These are phyloP conservation scores for Clavulina sp. DNA, from an alignment of 768 basidiomycete species.

Conservation along the genomic window DNA sequence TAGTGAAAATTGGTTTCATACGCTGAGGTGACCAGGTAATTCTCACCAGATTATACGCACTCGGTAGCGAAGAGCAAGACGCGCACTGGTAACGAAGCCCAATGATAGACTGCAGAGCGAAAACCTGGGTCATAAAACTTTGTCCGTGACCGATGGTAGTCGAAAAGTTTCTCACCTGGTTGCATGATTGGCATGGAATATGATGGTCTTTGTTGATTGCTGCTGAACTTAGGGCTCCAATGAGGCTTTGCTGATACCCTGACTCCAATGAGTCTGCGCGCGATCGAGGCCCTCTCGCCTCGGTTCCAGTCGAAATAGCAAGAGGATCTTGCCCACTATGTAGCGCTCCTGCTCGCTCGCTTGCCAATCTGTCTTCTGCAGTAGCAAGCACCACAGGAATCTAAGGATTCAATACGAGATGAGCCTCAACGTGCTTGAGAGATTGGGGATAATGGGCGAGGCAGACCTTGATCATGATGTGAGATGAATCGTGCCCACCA, in stretches of 20 bases:
- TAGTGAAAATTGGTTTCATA: background rate
- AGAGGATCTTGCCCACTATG: conserved; percentile 67
- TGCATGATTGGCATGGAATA: conserved; percentile 42
- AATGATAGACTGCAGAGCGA: conserved; percentile 37
- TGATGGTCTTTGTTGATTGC: conserved; percentile 35
- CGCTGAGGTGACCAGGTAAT: background rate
- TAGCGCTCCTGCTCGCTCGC: conserved; percentile 50
- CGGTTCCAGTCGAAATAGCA: conserved; percentile 29
- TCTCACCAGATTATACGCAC: conserved; percentile 56
- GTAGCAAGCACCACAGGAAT: conserved; percentile 71
- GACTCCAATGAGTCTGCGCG: conserved; percentile 39
- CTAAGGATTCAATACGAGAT: conserved; percentile 22
- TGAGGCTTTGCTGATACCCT: conserved; percentile 47
- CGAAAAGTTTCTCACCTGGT: conserved; percentile 26
- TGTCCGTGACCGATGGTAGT: too few relatives aligned
- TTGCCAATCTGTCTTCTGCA: conserved; percentile 57
- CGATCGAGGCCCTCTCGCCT: conserved; percentile 5
- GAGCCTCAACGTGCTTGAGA: background rate
- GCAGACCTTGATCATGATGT: conserved; percentile 84
- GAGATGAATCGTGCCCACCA: conserved; percentile 64
- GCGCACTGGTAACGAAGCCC: conserved; percentile 82
- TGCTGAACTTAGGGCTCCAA: conserved; percentile 22
- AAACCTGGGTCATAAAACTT: background rate
- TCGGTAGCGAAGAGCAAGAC: conserved; percentile 62
- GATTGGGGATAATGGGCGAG: conserved; percentile 1